Percentiles rank a stretch among this genome's conserved stretches.
These are phyloP conservation scores for Neofusicoccum kwambonambiense DNA, from an alignment of 2,329 filamentous ascomycete species.

Conservation along the genomic window DNA sequence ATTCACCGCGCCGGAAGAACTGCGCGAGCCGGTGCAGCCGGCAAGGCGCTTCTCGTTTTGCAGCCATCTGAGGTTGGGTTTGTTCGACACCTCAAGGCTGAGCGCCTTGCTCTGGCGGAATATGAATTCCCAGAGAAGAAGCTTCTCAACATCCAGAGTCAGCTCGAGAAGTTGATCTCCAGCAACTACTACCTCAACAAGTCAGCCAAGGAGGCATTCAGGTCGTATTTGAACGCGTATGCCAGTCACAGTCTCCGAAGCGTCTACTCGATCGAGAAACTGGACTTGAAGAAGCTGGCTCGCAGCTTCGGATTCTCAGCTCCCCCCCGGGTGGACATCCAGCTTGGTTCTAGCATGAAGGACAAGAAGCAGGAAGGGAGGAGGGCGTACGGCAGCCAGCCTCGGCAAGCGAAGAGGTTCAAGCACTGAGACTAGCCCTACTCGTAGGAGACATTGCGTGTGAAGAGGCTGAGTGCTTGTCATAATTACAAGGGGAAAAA, in stretches of 20 bases:
- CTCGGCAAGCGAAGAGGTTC: slow-evolving; percentile 57
- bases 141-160: slow-evolving; percentile 70
- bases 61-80: slow-evolving; percentile 92
- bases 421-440: not conserved
- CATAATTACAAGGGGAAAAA: not conserved
- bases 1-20: slow-evolving; percentile 96
- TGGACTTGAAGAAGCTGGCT: slow-evolving; percentile 79
- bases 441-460: no score
- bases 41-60: slow-evolving; percentile 87
- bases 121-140: slow-evolving; percentile 93
- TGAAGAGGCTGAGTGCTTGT: not conserved
- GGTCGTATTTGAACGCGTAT: slow-evolving; percentile 90
- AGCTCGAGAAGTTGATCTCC: slow-evolving; percentile 89
- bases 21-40: slow-evolving; percentile 75
- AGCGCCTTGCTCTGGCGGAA: slow-evolving; percentile 78
- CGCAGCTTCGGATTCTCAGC: slow-evolving; percentile 79
- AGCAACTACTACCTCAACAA: slow-evolving; percentile 98
- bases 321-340: slow-evolving; percentile 77
- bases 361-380: slow-evolving; percentile 66
- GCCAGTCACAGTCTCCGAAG: slow-evolving; percentile 78
- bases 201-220: slow-evolving; percentile 27
- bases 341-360: slow-evolving; percentile 72
- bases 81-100: slow-evolving; percentile 66
- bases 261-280: slow-evolving; percentile 81
- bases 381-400: slow-evolving; percentile 76